Evolutionary conservation across 805 yeast species (phyloP).

Genomic region (Barnettozyma botsteinii): DNA sequence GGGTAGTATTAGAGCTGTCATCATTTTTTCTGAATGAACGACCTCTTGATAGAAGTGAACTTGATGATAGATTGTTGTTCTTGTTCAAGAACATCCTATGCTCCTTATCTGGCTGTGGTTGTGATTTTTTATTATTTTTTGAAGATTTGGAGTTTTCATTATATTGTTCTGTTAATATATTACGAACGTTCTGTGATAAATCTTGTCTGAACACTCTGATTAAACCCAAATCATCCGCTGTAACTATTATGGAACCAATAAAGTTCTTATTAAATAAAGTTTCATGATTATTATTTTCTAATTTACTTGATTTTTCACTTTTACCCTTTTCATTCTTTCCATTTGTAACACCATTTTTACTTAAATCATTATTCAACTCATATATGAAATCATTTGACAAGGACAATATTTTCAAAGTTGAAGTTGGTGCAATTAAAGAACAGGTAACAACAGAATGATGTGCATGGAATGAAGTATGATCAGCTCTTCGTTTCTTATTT

Average conservation of each 20-base stretch:
- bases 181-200: conserved; percentile 47
- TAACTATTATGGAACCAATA: conserved; percentile 52
- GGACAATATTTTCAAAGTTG: conserved; percentile 57
- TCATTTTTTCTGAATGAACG: conserved; percentile 5
- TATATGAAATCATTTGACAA: conserved; percentile 75
- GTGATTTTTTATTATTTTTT: not conserved
- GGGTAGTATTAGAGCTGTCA: not conserved
- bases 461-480: conserved; percentile 70
- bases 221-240: conserved; percentile 68
- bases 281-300: not conserved
- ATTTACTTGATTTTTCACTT: conserved; percentile 8
- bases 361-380: conserved; percentile 42
- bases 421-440: conserved; percentile 72
- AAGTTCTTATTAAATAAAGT: conserved; percentile 26
- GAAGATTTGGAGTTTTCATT: not conserved
- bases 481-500: conserved; percentile 41
- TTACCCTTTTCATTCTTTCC: conserved; percentile 4
- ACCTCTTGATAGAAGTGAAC: conserved; percentile 16
- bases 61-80: conserved; percentile 13
- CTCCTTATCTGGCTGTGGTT: not conserved
- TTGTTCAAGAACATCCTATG: conserved; percentile 10
- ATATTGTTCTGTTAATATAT: conserved; percentile 25
- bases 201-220: conserved; percentile 81
- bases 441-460: conserved; percentile 69
- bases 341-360: conserved; percentile 9